Base-by-base conservation (phyloP, 352 stramenopile genomes). In the Phytophthora pluvialis region DNA sequence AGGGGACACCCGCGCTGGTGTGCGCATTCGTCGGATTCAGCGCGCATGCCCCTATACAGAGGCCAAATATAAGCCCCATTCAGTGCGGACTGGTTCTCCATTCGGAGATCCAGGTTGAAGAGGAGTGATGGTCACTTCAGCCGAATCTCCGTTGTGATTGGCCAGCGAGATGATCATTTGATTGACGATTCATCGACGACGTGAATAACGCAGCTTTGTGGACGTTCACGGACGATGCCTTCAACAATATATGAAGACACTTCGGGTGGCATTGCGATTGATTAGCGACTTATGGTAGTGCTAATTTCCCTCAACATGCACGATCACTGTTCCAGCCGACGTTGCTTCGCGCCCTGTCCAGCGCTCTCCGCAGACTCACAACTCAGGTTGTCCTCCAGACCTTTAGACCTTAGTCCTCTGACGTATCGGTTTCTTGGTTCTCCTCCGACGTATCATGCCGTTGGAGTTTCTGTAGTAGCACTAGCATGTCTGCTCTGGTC, bases 401-500 rank as follows among this genome's bases (percentile, higher is more conserved):
- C 21, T 21, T 21, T 21, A 39, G 5, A 7, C 28, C 26, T 46
- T 21, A 39, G 5, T 15, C 28, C 26, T 46, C 45, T 38, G 45
- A n/a, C 11, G 15, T 28, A 4, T 50, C 12, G 28, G 8, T n/a
- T 28, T 48, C 15, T 3, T 5, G 15, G 9, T 3, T 5, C 21
- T 46, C 40, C 25, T 33, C 18, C 42, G 29, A 9, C 3, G 31
- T 9, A 12, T 32, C 42, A 15, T 12, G 13, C 21, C 13, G 21
- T 32, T 60, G 51, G 18, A 50, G 11, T 5, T 42, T 60, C 33
- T 60, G 38, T 5, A 60, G 40, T 29, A 60, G 11, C 18, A 50
- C 51, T 40, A 60, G 31, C 51, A 60, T 60, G 38, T 60, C 51
- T 36, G 38, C 51, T 13, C 51, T 60, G 38, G 28, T 60, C n/a